Conservation (phyloP, 352 stramenopile genomes). For the Lagenidium sp. region DNA sequence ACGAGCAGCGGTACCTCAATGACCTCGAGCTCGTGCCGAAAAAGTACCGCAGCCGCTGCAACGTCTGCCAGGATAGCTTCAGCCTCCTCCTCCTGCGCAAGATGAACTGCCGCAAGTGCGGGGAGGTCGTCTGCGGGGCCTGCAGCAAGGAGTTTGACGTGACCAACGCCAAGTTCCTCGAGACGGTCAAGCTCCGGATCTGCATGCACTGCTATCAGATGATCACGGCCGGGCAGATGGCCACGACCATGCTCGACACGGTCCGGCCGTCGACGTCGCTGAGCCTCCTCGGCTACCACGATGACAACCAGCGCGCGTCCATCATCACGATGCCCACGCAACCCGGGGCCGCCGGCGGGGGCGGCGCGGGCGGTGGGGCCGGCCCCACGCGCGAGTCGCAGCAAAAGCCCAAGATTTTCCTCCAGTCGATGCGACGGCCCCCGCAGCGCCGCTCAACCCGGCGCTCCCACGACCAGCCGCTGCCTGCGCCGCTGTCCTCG, state of each 20-base stretch:
- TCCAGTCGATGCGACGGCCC: slow-evolving; percentile 53
- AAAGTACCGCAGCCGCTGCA: slow-evolving; percentile 63
- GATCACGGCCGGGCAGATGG: slow-evolving; percentile 59
- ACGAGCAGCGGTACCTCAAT: slow-evolving; percentile 72
- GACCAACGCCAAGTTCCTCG: slow-evolving; percentile 40
- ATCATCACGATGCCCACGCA: slow-evolving; percentile 36
- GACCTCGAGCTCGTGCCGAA: slow-evolving; percentile 79
- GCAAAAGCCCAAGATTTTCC: slow-evolving; percentile 47
- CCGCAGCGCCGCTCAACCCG: neutral
- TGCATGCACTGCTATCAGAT: slow-evolving; percentile 81
- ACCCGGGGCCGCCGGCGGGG: neutral
- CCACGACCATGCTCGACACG: slow-evolving; percentile 34
- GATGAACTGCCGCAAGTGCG: slow-evolving; percentile 81
- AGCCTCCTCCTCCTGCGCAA: slow-evolving; percentile 75
- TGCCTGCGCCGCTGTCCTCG: neutral
- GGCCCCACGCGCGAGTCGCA: slow-evolving; percentile 4
- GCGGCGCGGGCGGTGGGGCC: neutral
- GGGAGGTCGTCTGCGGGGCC: slow-evolving; percentile 79
- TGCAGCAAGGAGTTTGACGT: slow-evolving; percentile 82
- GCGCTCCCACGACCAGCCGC: neutral
- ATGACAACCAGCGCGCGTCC: slow-evolving; percentile 51
- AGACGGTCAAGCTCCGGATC: slow-evolving; percentile 71
- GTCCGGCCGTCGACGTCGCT: slow-evolving; percentile 43
- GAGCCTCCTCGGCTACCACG: slow-evolving; percentile 58
- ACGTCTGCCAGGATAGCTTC: slow-evolving; percentile 79